Percentiles rank a stretch among this genome's conserved stretches.
Evolutionary conservation across 1,284 basidiomycete species (phyloP).

Genomic region (Cutaneotrichosporon arboriforme): DNA sequence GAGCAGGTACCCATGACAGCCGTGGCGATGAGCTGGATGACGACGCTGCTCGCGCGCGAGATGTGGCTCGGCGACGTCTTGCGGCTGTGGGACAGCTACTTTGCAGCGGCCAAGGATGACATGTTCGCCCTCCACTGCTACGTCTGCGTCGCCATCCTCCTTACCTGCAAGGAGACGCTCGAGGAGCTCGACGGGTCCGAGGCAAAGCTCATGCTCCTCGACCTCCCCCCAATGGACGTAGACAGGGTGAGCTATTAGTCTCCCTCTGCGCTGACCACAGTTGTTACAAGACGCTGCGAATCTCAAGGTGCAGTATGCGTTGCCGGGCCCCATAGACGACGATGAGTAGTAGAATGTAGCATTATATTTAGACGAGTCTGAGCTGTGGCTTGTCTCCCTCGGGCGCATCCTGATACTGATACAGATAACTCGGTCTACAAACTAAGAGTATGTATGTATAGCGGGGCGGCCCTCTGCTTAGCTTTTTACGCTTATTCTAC

Average conservation of each 20-base stretch:
- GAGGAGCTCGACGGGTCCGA: constrained; percentile 46
- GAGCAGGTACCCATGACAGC: constrained; percentile 44
- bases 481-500: no score
- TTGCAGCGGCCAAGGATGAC: constrained; percentile 33
- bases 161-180: constrained; percentile 45
- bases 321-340: constrained; percentile 31
- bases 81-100: constrained; percentile 45
- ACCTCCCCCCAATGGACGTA: constrained; percentile 45
- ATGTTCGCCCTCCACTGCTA: constrained; percentile 46
- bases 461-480: no score
- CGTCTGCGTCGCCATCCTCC: constrained; percentile 43
- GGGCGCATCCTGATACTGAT: no score
- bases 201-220: constrained; percentile 44
- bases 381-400: no score
- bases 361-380: neutral
- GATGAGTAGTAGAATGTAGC: constrained; percentile 7
- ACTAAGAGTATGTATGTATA: no score
- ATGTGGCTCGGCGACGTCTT: constrained; percentile 46
- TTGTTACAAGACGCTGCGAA: constrained; percentile 42
- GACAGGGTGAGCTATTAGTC: constrained; percentile 29
- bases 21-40: constrained; percentile 44
- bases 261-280: constrained; percentile 10
- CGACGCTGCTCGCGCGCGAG: constrained; percentile 38
- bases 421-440: no score
- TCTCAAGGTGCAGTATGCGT: constrained; percentile 30